Percentiles rank a stretch among this genome's conserved stretches.
phyloP scores from a whole-genome alignment of 2,329 filamentous ascomycete genomes.

The Cladosporium sp. region DNA sequence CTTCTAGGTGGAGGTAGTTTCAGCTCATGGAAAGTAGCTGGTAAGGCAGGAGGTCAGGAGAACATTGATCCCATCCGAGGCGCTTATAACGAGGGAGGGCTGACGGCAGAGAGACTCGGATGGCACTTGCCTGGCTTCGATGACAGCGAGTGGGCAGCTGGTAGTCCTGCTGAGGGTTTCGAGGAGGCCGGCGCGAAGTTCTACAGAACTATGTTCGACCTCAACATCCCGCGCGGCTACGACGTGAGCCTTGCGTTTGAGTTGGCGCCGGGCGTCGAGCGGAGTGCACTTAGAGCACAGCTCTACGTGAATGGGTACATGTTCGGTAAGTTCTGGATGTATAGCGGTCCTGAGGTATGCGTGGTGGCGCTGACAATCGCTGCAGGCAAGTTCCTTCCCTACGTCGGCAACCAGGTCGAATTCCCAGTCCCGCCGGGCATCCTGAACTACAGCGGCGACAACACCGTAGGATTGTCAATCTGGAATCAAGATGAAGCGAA shows the following conservation, averaged over 20 bases:
- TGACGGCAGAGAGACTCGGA: conserved; percentile 55
- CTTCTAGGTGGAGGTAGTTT: conserved; percentile 36
- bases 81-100: conserved; percentile 54
- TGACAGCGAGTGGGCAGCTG: conserved; percentile 41
- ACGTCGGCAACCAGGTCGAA: conserved; percentile 57
- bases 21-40: conserved; percentile 55
- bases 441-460: conserved; percentile 54
- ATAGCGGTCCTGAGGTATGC: background rate
- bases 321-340: conserved; percentile 12
- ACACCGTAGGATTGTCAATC: conserved; percentile 54
- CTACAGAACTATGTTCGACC: conserved; percentile 51
- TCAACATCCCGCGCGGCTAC: conserved; percentile 48
- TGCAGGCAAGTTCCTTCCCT: conserved; percentile 56
- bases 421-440: conserved; percentile 60
- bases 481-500: conserved; percentile 55
- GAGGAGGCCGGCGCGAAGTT: conserved; percentile 50
- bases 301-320: conserved; percentile 60
- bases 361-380: conserved; percentile 7
- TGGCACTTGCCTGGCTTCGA: conserved; percentile 57
- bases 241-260: conserved; percentile 56
- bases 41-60: conserved; percentile 51
- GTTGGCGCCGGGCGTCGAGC: conserved; percentile 43
- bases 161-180: conserved; percentile 40
- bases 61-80: conserved; percentile 55
- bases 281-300: conserved; percentile 46